A percentile compares a stretch with the other conserved stretches of the same genome.
Evolutionary conservation across 208 protist species (phyloP).

Genomic region (Leishmania tarentolae): DNA sequence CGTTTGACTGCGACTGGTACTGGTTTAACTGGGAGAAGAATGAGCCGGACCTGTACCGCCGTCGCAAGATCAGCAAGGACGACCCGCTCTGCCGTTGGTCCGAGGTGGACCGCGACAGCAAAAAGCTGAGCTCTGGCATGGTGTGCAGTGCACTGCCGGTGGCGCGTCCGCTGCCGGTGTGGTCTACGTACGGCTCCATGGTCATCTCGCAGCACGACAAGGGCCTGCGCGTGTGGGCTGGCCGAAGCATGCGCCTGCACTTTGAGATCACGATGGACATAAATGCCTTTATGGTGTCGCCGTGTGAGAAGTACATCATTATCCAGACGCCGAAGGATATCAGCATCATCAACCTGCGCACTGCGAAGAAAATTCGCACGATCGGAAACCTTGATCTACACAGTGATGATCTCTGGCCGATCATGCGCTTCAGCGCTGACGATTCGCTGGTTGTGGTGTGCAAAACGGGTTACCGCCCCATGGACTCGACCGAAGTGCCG

Average conservation of each 20-base stretch:
- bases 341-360: constrained; percentile 80
- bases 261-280: constrained; percentile 83
- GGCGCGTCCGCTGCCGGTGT: constrained; percentile 77
- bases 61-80: constrained; percentile 64
- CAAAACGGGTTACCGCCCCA: constrained; percentile 60
- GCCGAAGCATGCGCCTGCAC: constrained; percentile 78
- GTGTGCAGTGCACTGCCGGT: constrained; percentile 67
- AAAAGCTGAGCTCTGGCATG: constrained; percentile 62
- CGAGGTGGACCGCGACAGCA: constrained; percentile 74
- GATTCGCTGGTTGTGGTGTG: constrained; percentile 85
- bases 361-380: constrained; percentile 80
- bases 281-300: constrained; percentile 84
- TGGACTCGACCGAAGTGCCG: constrained; percentile 31
- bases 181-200: constrained; percentile 87
- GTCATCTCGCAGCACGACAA: constrained; percentile 78
- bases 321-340: constrained; percentile 82
- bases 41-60: constrained; percentile 73
- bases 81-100: constrained; percentile 78
- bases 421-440: constrained; percentile 86
- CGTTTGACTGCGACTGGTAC: constrained; percentile 83
- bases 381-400: constrained; percentile 83
- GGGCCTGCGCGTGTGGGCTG: constrained; percentile 85
- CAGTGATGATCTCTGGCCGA: constrained; percentile 80
- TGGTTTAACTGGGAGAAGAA: constrained; percentile 86
- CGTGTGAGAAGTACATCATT: constrained; percentile 89